Evolutionary conservation across 1,284 basidiomycete genomes (phyloP).

Genomic region (Meripilus lineatus): DNA sequence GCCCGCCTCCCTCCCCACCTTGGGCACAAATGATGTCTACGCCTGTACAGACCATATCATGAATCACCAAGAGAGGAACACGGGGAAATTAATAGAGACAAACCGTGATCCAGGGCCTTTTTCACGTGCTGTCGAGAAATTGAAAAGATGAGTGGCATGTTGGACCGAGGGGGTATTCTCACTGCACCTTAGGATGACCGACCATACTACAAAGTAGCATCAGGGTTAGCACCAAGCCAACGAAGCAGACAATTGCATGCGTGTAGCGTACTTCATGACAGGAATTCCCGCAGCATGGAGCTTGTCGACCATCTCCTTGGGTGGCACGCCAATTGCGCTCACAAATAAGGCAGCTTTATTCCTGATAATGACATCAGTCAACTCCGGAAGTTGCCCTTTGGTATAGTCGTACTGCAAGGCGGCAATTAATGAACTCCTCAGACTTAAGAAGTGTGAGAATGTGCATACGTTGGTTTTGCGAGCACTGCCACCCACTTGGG

Average conservation of each 20-base stretch:
- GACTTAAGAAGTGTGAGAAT: too few species aligned
- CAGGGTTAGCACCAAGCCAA: constrained; percentile 6
- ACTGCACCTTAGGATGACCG: constrained; percentile 85
- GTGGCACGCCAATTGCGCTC: constrained; percentile 82
- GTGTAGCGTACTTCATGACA: constrained; percentile 74
- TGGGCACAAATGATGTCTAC: constrained; percentile 88
- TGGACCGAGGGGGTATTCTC: too few species aligned
- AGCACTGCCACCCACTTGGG: constrained; percentile 74
- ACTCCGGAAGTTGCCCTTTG: constrained; percentile 66
- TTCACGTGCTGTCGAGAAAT: constrained; percentile 63
- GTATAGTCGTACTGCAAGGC: constrained; percentile 64
- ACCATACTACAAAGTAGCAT: constrained; percentile 62
- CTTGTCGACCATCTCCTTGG: constrained; percentile 76
- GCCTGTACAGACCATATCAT: constrained; percentile 33
- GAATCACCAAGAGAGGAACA: constrained; percentile 7
- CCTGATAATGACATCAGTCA: constrained; percentile 78
- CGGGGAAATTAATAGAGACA: too few species aligned
- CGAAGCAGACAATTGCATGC: too few species aligned
- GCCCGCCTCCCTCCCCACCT: constrained; percentile 74
- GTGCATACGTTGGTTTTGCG: constrained; percentile 75
- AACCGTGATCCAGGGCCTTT: constrained; percentile 73
- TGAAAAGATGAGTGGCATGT: too few species aligned
- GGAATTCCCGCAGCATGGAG: constrained; percentile 75
- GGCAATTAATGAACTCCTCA: neutral
- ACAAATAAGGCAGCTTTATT: constrained; percentile 77